Base-by-base conservation (phyloP, 768 basidiomycete species). In the Russula sp. region DNA sequence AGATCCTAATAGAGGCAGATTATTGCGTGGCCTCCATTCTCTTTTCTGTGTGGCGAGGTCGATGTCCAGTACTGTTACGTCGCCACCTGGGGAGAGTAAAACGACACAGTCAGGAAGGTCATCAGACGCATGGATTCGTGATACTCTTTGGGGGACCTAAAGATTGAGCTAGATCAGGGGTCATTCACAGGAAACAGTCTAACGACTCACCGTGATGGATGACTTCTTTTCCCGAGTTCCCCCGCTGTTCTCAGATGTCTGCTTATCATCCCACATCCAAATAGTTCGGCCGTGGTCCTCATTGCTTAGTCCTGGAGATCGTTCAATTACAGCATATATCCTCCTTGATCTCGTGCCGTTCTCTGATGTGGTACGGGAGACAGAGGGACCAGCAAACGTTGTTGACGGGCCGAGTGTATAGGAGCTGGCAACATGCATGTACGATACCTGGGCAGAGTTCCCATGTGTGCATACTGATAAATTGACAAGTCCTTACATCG, bases 401-500 rank as follows among this genome's bases (percentile, higher is more conserved):
- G 64, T 67, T 8, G 66, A 65, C n/a, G 64, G 64, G 8, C 66
- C 66, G 22, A 67, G 55, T 8, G 64, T 42, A 57, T 65, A 65
- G 7, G 66, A 61, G 22, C 58, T 49, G 13, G 50, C 46, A 20
- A 62, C 39, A 20, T 67, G 66, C 46, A 59, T 45, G 42, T 67
- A 49, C 3, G 49, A 66, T 14, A 68, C 36, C 63, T 67, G 36
- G 35, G 42, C 25, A 32, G n/a, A 18, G 22, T 46, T 36, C 11
- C 8, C 35, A 45, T 22, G 39, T 51, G 54, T 36, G 20, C 18
- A 49, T 34, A n/a, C 50, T 29, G 43, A 42, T 29, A 48, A 25
- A 20, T 25, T 20, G 29, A 36, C 22, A n/a, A 18, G 36, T 20
- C 76, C 80, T 67, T 69, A 90, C 89, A 70, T 91, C 86, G 60